A percentile compares a stretch with the other conserved stretches of the same genome.
phyloP scores from a whole-genome alignment of 2,329 filamentous ascomycete species.

The Ophiostoma sp. region DNA sequence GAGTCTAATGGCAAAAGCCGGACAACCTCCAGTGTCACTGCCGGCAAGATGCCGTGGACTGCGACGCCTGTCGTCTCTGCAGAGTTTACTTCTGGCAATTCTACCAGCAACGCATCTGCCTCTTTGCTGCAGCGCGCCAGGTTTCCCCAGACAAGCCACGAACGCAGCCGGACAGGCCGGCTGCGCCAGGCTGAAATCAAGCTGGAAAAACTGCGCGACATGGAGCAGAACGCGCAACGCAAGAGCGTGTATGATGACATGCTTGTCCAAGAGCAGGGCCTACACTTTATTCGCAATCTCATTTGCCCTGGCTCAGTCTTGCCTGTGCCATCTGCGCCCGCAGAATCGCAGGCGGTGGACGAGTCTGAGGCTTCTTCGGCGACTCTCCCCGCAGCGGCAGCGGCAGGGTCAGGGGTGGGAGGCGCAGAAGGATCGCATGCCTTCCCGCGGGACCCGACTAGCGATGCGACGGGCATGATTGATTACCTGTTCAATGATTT shows the following conservation, averaged over 20 bases:
- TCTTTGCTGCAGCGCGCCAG: slow-evolving; percentile 26
- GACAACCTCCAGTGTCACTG: not conserved
- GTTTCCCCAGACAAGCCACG: slow-evolving; percentile 25
- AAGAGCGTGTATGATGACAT: slow-evolving; percentile 72
- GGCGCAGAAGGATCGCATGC: not conserved
- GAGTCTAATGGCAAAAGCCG: slow-evolving; percentile 18
- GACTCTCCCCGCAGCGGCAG: not conserved
- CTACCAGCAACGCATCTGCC: slow-evolving; percentile 14
- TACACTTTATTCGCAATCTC: slow-evolving; percentile 86
- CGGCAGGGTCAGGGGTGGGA: slow-evolving; percentile 26
- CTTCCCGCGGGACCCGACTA: slow-evolving; percentile 43
- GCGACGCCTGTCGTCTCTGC: not conserved
- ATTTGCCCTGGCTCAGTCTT: slow-evolving; percentile 45
- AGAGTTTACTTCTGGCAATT: not conserved
- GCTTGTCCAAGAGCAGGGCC: slow-evolving; percentile 81
- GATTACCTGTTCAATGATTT: slow-evolving; percentile 74
- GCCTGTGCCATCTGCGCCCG: not conserved
- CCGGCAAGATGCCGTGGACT: slow-evolving; percentile 1
- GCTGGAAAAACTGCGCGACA: slow-evolving; percentile 52
- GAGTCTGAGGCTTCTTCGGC: not conserved
- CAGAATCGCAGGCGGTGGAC: not conserved
- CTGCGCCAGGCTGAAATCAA: slow-evolving; percentile 48
- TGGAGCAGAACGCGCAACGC: slow-evolving; percentile 62
- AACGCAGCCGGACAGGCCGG: slow-evolving; percentile 36
- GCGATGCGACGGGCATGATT: slow-evolving; percentile 66